Base-by-base conservation (phyloP, 768 basidiomycete species). In the Tylopilus vinaceipallidus region DNA sequence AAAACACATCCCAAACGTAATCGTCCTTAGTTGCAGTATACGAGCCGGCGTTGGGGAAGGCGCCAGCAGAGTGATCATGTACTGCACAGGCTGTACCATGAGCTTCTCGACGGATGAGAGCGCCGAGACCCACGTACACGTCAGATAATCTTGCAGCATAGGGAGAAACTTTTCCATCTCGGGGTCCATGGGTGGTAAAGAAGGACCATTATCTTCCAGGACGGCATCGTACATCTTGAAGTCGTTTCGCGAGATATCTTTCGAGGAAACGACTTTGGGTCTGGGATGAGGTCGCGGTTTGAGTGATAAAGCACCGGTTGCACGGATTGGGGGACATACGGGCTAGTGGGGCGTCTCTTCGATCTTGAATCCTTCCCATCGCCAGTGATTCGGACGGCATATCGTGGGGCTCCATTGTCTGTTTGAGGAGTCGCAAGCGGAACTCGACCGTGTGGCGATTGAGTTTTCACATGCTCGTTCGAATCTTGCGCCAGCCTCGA, bases 1-100 rank as follows among this genome's bases (percentile, higher is more conserved):
- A 90, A 61, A 90, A 91, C 19, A 91, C 80, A 59, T 91, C 89
- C 81, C 84, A 91, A 20, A 91, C 89, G 55, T 88, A 91, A 57
- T 90, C 89, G 23, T 76, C 76, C 4, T 63, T n/a, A 49, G 57
- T 19, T 13, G 33, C 1, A 6, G 14, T 29, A 36, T 48, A 17
- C 12, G 37, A 13, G 24, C 32, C 27, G 30, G 37, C 10, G 19
- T 20, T 43, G n/a, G 51, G n/a, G 23, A 52, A 27, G 29, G 45
- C 34, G 36, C 30, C 42, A 20, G 60, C 51, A 10, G 54, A 6
- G 58, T 48, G 2, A 67, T 64, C 38, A n/a, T 63, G 63, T 26
- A 72, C 68, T 71, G 43, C 10, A 30, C 3, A 22, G 24, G 22
- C 6, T 16, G 23, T 14, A 20, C 6, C 3, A 41, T 62, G n/a